Evolutionary conservation across 495 filamentous ascomycete species (phyloP), one percentile per base, ranked within the genome.

Genomic region (Neurospora discreta): DNA sequence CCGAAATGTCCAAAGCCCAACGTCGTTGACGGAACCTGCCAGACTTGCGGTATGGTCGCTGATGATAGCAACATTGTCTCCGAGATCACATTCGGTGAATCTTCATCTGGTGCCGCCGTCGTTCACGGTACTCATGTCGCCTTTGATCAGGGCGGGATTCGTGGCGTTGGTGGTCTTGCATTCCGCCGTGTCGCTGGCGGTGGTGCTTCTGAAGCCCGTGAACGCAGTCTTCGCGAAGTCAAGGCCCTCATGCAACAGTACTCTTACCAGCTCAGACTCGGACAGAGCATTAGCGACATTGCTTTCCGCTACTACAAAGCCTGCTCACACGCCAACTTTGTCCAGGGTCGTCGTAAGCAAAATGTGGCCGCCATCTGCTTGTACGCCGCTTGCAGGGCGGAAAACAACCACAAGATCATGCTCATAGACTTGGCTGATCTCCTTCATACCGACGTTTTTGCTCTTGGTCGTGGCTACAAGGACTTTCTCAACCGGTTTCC

Each of bases 381-480:
- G 33, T 99, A 98, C 75, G 90, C 92, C 71, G 92, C 92, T 33
- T 97, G 93, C 81, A 89, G 95, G 46, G 84, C 85, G 71, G 82
- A 89, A 58, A 80, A 85, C 77, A 80, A 87, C 81, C 86, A 89
- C 71, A 79, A 82, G 81, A 82, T 89, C 73, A 93, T 99, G 91
- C 85, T 99, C 18, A 98, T 99, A 78, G 95, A 99, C 82, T 91
- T 99, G 75, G 92, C 96, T 11, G 96, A 98, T 76, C 85, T 92
- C 65, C 82, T 94, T 60, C 88, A 94, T 87, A 85, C 93, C 70
- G 97, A 97, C 73, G 95, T 98, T 20, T 99, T 96, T 81, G 89
- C 91, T 52, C 88, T 99, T 40, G 95, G 95, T 41, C 88, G 90
- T 43, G 89, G 90, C 30, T 98, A 88, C 79, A 95, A 94, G 75